A percentile compares a stretch with the other conserved stretches of the same genome.
Conservation (phyloP, 441 rosid species). For the Gossypium schwendimanii region DNA sequence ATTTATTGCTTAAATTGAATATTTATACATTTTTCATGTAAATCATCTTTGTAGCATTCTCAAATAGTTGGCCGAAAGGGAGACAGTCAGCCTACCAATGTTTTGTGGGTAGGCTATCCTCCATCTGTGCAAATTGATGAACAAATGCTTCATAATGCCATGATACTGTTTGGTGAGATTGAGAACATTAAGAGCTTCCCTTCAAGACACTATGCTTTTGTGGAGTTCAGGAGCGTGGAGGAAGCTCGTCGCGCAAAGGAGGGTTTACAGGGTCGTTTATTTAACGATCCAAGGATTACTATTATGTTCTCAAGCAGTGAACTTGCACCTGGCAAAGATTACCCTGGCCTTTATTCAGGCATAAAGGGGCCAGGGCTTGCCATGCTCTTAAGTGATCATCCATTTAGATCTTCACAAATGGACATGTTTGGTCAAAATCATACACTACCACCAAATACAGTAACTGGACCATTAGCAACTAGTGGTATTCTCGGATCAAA, state of each 20-base stretch:
- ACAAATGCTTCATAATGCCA: conserved; percentile 86
- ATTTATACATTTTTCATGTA: conserved; percentile 7
- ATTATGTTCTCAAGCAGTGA: conserved; percentile 74
- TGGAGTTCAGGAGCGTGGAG: conserved; percentile 85
- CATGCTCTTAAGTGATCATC: conserved; percentile 37
- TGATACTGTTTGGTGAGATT: conserved; percentile 97
- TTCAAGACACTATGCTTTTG: conserved; percentile 75
- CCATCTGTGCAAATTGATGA: conserved; percentile 83
- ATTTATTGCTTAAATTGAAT: background rate
- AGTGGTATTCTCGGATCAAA: conserved; percentile 35
- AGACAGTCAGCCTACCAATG: conserved; percentile 69
- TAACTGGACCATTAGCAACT: conserved; percentile 33
- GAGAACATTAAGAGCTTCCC: conserved; percentile 85
- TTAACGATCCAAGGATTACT: conserved; percentile 81
- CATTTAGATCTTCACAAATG: conserved; percentile 32
- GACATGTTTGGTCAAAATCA: conserved; percentile 44
- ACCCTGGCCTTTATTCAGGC: conserved; percentile 43
- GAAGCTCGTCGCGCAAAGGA: conserved; percentile 95
- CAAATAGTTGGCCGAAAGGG: conserved; percentile 44
- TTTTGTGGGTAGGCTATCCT: conserved; percentile 89
- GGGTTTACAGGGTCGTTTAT: conserved; percentile 84
- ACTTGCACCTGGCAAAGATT: conserved; percentile 55
- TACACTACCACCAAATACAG: conserved; percentile 19
- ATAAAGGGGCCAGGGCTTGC: conserved; percentile 57
- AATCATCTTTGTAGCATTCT: conserved; percentile 36